phyloP scores from a whole-genome alignment of 169 alveolate genomes.

The Hepatocystis sp. region DNA sequence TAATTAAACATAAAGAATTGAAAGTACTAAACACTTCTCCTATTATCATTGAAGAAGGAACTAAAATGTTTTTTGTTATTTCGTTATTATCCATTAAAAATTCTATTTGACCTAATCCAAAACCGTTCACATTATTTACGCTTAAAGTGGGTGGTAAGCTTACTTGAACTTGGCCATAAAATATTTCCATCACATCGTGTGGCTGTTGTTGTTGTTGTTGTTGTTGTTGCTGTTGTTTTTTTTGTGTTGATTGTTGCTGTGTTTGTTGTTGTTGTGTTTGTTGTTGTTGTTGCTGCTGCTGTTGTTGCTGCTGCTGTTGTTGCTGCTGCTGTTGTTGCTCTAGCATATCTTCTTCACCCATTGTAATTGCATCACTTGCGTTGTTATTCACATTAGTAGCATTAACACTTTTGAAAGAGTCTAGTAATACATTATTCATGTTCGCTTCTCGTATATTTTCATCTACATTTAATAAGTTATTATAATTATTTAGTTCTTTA shows the following conservation, averaged over 20 bases:
- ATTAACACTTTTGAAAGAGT: slow-evolving; percentile 5
- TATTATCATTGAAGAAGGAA: slow-evolving; percentile 80
- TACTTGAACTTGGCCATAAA: slow-evolving; percentile 53
- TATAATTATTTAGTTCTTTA: slow-evolving; percentile 7
- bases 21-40: slow-evolving; percentile 83
- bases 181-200: slow-evolving; percentile 13
- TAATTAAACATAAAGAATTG: slow-evolving; percentile 82
- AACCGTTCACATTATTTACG: slow-evolving; percentile 34
- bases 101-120: slow-evolving; percentile 86
- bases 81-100: slow-evolving; percentile 79
- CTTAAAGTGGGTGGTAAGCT: slow-evolving; percentile 38
- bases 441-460: slow-evolving; percentile 20
- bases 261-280: no score
- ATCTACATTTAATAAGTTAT: background rate
- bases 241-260: no score
- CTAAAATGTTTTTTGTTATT: slow-evolving; percentile 59
- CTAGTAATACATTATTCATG: background rate
- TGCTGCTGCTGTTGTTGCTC: no score
- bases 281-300: background rate
- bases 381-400: background rate
- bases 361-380: background rate
- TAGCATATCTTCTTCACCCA: background rate
- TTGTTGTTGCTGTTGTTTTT: background rate
- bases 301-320: background rate
- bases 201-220: slow-evolving; percentile 2